These are phyloP conservation scores for Lumnitzera littorea DNA, from an alignment of 345 rosid genomes.

Conservation along the genomic window DNA sequence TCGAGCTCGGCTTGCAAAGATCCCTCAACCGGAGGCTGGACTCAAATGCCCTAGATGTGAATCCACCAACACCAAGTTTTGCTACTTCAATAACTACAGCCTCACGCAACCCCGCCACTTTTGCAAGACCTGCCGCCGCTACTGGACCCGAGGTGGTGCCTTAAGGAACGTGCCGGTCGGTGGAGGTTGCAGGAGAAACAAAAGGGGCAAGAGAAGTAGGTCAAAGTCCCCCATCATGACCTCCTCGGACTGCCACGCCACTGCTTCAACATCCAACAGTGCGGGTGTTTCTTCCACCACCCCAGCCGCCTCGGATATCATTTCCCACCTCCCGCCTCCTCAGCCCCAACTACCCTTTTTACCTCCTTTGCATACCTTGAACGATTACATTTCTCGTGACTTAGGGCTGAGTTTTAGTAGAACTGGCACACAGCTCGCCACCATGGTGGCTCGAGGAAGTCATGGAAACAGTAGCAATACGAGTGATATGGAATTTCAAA, in stretches of 20 bases:
- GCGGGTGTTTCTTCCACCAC: constrained; percentile 21
- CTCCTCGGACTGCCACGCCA: constrained; percentile 1
- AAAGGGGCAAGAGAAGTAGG: constrained; percentile 46
- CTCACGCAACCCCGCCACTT: constrained; percentile 77
- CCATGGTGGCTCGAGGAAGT: not conserved
- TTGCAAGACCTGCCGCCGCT: constrained; percentile 67
- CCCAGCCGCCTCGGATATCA: constrained; percentile 4
- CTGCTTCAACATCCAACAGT: constrained; percentile 14
- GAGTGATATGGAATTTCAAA: constrained; percentile 22
- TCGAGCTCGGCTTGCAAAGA: constrained; percentile 45
- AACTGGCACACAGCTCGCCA: constrained; percentile 19
- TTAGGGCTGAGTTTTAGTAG: constrained; percentile 25
- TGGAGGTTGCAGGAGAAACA: constrained; percentile 58
- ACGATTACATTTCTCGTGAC: constrained; percentile 18
- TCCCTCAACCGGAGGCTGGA: constrained; percentile 49
- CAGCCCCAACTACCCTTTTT: constrained; percentile 28
- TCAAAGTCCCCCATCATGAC: constrained; percentile 36
- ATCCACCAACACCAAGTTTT: constrained; percentile 62
- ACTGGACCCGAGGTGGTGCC: constrained; percentile 83
- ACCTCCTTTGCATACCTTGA: constrained; percentile 34
- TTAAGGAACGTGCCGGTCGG: constrained; percentile 69
- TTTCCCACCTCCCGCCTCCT: constrained; percentile 12
- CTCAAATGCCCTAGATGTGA: constrained; percentile 66
- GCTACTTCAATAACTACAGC: constrained; percentile 72
- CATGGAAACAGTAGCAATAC: not conserved